Percentiles rank a stretch among this genome's conserved stretches.
phyloP scores from a whole-genome alignment of 306 rosid genomes.

The Purshia tridentata region DNA sequence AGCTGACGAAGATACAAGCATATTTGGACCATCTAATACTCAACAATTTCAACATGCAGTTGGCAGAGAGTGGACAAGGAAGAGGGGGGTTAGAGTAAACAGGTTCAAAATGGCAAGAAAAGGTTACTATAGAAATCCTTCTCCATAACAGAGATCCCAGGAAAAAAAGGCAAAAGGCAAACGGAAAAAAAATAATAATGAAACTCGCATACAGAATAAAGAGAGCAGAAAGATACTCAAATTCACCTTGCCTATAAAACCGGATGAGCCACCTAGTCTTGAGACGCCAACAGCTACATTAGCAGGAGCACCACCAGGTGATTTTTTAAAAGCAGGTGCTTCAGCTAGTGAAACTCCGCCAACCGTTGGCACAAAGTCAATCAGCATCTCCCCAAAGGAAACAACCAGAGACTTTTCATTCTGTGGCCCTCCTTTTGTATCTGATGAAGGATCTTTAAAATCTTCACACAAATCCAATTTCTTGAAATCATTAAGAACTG shows the following conservation, averaged over 20 bases:
- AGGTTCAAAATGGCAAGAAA: background rate
- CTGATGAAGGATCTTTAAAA: slow-evolving; percentile 24
- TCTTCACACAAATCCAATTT: slow-evolving; percentile 33
- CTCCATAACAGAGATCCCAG: background rate
- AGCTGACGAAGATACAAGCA: background rate
- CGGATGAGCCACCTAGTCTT: slow-evolving; percentile 77
- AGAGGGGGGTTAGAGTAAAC: background rate
- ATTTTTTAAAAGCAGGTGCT: slow-evolving; percentile 88
- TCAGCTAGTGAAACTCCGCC: slow-evolving; percentile 89
- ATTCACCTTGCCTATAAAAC: slow-evolving; percentile 86
- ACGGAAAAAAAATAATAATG: background rate
- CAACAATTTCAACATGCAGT: background rate
- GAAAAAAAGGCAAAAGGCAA: background rate
- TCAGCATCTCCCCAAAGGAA: slow-evolving; percentile 78
- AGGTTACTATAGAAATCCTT: background rate
- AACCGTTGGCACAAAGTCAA: slow-evolving; percentile 87
- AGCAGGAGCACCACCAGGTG: slow-evolving; percentile 98
- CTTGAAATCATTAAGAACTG: background rate
- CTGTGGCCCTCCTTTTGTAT: slow-evolving; percentile 22
- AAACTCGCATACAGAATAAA: slow-evolving; percentile 1
- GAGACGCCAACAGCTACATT: slow-evolving; percentile 90
- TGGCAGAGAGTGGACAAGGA: background rate
- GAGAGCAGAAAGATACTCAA: slow-evolving; percentile 4
- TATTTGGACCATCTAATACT: background rate
- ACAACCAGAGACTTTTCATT: slow-evolving; percentile 56